These are phyloP conservation scores for Phytophthora hibernalis DNA, from an alignment of 352 stramenopile species.

Conservation along the genomic window DNA sequence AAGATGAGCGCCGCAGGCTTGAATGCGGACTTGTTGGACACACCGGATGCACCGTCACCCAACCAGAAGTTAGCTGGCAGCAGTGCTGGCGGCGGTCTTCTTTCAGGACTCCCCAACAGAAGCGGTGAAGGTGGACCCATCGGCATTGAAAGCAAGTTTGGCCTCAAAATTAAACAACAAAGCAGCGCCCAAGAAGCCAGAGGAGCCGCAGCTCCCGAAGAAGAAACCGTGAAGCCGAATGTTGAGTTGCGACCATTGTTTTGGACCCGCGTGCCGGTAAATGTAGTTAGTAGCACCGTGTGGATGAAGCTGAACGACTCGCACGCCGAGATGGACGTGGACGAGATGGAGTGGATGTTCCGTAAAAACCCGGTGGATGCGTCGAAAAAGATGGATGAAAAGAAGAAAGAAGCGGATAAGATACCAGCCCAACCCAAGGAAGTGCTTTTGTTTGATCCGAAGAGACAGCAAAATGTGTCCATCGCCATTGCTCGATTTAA, in stretches of 20 bases:
- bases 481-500: constrained; percentile 97
- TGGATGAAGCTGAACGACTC: constrained; percentile 88
- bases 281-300: constrained; percentile 87
- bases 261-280: constrained; percentile 88
- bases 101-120: constrained; percentile 68
- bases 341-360: constrained; percentile 92
- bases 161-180: constrained; percentile 54
- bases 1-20: constrained; percentile 88
- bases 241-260: constrained; percentile 90
- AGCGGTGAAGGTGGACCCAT: constrained; percentile 74
- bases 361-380: constrained; percentile 77
- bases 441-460: constrained; percentile 94
- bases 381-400: constrained; percentile 80
- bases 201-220: constrained; percentile 83
- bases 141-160: constrained; percentile 68
- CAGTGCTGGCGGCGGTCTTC: constrained; percentile 34
- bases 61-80: constrained; percentile 53
- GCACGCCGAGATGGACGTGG: constrained; percentile 70
- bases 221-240: constrained; percentile 88
- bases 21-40: constrained; percentile 72
- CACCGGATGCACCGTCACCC: constrained; percentile 71
- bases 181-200: constrained; percentile 54
- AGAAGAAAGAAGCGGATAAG: constrained; percentile 76
- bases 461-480: constrained; percentile 97
- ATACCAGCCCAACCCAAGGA: constrained; percentile 53